Evolutionary conservation across 306 rosid genomes (phyloP).

Genomic region (Heteromeles arbutifolia): DNA sequence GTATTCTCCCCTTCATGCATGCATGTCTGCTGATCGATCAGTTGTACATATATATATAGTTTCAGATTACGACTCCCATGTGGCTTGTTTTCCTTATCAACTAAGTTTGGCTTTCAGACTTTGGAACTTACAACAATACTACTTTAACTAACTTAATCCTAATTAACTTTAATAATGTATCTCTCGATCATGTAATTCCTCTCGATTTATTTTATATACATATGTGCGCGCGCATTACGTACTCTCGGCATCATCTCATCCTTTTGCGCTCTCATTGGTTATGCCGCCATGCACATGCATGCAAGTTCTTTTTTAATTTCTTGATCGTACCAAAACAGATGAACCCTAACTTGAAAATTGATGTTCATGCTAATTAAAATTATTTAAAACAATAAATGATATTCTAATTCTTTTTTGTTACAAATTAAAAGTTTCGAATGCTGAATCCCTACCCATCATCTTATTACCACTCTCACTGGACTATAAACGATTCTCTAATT

Average conservation of each 20-base stretch:
- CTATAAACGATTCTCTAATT: too few species aligned
- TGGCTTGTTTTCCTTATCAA: constrained; percentile 56
- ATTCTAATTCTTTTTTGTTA: too few species aligned
- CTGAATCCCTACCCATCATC: too few species aligned
- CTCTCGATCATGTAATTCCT: not conserved
- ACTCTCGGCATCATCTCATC: constrained; percentile 5
- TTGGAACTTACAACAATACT: constrained; percentile 25
- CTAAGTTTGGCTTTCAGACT: constrained; percentile 24
- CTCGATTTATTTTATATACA: not conserved
- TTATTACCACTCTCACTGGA: too few species aligned
- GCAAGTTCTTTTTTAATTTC: not conserved
- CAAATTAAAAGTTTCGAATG: too few species aligned
- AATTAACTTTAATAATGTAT: too few species aligned
- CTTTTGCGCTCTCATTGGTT: constrained; percentile 10
- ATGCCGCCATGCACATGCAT: constrained; percentile 46
- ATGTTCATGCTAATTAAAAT: not conserved
- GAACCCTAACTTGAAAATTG: not conserved
- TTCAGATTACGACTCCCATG: constrained; percentile 49
- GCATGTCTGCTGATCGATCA: not conserved
- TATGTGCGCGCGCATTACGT: not conserved
- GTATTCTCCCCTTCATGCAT: constrained; percentile 9
- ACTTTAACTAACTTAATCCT: not conserved
- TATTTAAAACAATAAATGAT: too few species aligned
- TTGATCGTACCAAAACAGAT: not conserved
- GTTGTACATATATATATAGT: constrained; percentile 2